Evolutionary conservation across 768 basidiomycete genomes (phyloP).

Genomic region (Mycena pura): DNA sequence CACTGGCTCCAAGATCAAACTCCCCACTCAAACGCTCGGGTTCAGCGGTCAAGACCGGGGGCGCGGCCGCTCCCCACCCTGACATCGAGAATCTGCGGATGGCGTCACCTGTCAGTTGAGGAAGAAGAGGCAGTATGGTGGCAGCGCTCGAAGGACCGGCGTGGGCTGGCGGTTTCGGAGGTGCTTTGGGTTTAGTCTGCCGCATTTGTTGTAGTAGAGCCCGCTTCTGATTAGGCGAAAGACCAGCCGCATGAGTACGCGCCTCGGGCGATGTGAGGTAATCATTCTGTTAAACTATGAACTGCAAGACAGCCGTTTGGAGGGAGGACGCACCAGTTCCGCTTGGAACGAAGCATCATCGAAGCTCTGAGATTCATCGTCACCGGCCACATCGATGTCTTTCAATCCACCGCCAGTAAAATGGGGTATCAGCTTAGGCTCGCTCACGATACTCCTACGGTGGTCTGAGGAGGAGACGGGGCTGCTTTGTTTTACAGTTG

Average conservation of each 20-base stretch:
- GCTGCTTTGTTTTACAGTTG: constrained; percentile 42
- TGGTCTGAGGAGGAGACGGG: constrained; percentile 42
- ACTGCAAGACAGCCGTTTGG: neutral
- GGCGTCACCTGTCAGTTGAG: constrained; percentile 79
- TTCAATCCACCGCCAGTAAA: constrained; percentile 41
- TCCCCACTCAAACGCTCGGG: neutral
- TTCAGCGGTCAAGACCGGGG: too few species aligned
- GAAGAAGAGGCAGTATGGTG: constrained; percentile 68
- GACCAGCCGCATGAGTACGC: constrained; percentile 64
- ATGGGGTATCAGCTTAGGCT: constrained; percentile 66
- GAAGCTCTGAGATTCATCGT: constrained; percentile 43
- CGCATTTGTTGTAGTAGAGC: constrained; percentile 68
- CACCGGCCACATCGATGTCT: constrained; percentile 33
- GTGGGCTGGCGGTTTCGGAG: constrained; percentile 41
- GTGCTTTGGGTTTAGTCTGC: constrained; percentile 37
- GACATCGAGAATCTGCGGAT: constrained; percentile 73
- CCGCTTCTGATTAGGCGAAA: constrained; percentile 69
- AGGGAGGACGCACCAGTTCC: constrained; percentile 64
- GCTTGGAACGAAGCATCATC: constrained; percentile 63
- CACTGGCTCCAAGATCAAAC: neutral
- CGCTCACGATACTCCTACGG: constrained; percentile 70
- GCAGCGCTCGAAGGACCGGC: constrained; percentile 67
- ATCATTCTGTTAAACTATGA: constrained; percentile 58
- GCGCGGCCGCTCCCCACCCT: constrained; percentile 60
- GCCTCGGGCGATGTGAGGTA: constrained; percentile 69